Percentiles rank a stretch among this genome's conserved stretches.
Conservation (phyloP, 371 early-diverging fungal species). For the Actinomortierella wolfii region DNA sequence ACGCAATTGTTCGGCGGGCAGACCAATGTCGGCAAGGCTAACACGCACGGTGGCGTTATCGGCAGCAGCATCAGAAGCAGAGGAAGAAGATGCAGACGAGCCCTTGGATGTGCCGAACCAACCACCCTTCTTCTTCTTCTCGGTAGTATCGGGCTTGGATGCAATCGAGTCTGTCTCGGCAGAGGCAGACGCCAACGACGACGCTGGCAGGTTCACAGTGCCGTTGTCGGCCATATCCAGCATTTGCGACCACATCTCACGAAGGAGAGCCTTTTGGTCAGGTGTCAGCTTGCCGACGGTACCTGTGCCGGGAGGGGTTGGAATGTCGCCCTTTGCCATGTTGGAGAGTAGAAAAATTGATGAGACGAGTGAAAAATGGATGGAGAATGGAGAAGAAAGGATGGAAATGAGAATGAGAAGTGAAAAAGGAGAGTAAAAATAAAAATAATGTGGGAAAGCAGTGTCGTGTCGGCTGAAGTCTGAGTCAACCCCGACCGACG, state of each 20-base stretch:
- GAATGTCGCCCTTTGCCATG: constrained; percentile 31
- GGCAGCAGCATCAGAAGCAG: constrained; percentile 22
- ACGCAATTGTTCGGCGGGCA: constrained; percentile 21
- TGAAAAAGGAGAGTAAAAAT: too few relatives aligned
- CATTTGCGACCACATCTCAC: constrained; percentile 59
- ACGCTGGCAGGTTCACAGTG: constrained; percentile 5
- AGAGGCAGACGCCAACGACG: neutral
- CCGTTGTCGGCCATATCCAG: constrained; percentile 54
- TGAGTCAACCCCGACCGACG: too few relatives aligned
- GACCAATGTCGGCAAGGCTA: constrained; percentile 45
- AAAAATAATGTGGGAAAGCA: too few relatives aligned
- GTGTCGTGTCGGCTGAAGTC: too few relatives aligned
- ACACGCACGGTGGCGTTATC: constrained; percentile 42
- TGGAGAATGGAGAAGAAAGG: too few relatives aligned
- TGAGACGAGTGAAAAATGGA: too few relatives aligned
- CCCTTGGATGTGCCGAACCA: constrained; percentile 47
- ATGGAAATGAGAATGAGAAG: too few relatives aligned
- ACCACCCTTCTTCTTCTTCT: constrained; percentile 26
- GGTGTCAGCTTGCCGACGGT: constrained; percentile 55
- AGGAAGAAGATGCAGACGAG: constrained; percentile 51
- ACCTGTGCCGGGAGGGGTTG: constrained; percentile 43
- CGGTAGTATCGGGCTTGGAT: constrained; percentile 35
- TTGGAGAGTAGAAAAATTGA: too few relatives aligned
- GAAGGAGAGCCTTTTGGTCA: constrained; percentile 54
- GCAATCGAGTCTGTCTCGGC: constrained; percentile 18